These are phyloP conservation scores for Trebouxia sp. DNA, from an alignment of 139 green algal genomes.

Conservation along the genomic window DNA sequence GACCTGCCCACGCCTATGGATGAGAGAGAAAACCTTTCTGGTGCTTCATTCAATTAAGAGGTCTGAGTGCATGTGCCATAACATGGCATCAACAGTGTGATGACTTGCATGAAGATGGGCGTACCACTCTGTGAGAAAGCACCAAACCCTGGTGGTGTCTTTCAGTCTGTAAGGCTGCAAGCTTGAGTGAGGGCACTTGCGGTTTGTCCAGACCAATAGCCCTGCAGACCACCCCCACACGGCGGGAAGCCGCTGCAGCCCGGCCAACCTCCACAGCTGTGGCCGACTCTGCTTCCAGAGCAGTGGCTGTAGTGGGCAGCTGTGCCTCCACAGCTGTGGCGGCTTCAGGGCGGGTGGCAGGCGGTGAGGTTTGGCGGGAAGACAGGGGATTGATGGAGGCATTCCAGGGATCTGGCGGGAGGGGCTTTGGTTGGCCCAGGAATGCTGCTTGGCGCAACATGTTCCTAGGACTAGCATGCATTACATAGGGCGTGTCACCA, in stretches of 20 bases:
- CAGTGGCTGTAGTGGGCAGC: neutral
- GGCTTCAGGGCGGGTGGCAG: neutral
- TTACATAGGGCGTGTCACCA: neutral
- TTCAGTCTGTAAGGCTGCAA: neutral
- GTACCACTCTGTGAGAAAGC: neutral
- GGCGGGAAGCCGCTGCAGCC: neutral
- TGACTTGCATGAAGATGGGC: too few relatives aligned
- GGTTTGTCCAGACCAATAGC: neutral
- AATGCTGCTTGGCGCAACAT: neutral
- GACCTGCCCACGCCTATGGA: too few relatives aligned
- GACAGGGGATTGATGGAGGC: neutral
- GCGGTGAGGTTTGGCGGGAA: neutral
- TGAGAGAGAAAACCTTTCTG: too few relatives aligned
- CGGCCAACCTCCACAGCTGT: neutral
- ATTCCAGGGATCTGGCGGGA: neutral
- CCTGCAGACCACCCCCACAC: neutral
- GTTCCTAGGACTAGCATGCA: conserved; percentile 1
- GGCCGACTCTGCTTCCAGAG: neutral
- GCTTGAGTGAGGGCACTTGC: neutral
- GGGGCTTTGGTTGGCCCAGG: neutral
- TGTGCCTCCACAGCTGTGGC: neutral
- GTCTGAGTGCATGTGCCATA: too few relatives aligned
- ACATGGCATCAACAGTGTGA: too few relatives aligned
- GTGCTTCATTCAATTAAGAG: neutral
- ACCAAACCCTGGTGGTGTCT: neutral